These are phyloP conservation scores for Kurtzmaniella quercitrusa DNA, from an alignment of 1,139 yeast species.

Conservation along the genomic window DNA sequence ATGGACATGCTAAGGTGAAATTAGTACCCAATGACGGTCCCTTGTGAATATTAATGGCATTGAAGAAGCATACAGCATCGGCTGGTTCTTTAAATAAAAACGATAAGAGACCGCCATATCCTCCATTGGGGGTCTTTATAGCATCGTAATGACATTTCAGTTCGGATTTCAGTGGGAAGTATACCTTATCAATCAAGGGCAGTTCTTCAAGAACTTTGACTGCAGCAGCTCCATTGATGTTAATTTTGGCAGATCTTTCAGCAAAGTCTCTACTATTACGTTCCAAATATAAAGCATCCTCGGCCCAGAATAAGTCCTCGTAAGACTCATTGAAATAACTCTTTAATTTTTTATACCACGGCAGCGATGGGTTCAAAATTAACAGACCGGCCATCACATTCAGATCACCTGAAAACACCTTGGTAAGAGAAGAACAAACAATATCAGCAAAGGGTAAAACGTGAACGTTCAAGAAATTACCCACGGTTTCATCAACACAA, in stretches of 20 bases:
- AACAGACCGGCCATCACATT: conserved; percentile 94
- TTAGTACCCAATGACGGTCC: conserved; percentile 96
- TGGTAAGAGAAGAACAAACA: conserved; percentile 82
- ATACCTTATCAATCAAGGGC: conserved; percentile 57
- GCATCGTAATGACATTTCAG: conserved; percentile 66
- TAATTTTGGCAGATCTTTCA: conserved; percentile 61
- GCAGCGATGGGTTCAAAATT: conserved; percentile 67
- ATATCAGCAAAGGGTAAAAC: conserved; percentile 81
- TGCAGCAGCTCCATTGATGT: conserved; percentile 57
- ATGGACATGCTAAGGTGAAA: conserved; percentile 89
- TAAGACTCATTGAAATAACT: conserved; percentile 50
- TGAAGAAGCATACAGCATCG: conserved; percentile 72
- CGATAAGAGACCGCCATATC: conserved; percentile 90
- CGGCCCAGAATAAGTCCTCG: conserved; percentile 83
- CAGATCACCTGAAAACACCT: conserved; percentile 90
- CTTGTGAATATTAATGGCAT: conserved; percentile 70
- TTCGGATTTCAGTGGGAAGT: conserved; percentile 61
- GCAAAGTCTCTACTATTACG: conserved; percentile 89
- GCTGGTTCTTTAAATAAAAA: conserved; percentile 63
- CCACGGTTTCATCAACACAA: conserved; percentile 91
- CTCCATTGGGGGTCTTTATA: conserved; percentile 66
- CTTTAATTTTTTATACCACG: conserved; percentile 50
- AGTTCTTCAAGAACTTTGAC: conserved; percentile 45
- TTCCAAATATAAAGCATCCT: conserved; percentile 89
- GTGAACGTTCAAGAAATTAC: conserved; percentile 81